These are phyloP conservation scores for Hammondia hammondi DNA, from an alignment of 169 alveolate species.

Conservation along the genomic window DNA sequence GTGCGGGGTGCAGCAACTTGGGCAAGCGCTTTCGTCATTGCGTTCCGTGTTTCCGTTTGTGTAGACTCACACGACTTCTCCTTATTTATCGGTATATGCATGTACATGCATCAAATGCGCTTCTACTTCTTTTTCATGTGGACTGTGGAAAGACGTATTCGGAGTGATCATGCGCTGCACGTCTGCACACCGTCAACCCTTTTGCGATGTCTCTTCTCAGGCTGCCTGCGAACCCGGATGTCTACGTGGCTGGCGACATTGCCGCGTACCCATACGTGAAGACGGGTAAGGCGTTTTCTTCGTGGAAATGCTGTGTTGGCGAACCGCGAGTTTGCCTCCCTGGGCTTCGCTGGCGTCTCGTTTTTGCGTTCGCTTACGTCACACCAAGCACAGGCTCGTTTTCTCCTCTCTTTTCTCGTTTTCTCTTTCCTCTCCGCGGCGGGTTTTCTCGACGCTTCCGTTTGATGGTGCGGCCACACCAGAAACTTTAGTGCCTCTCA, in stretches of 20 bases:
- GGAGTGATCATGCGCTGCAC: neutral
- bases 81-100: neutral
- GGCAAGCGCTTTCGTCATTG: too few species aligned
- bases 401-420: neutral
- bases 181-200: neutral
- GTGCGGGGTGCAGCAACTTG: too few species aligned
- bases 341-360: too few species aligned
- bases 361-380: neutral
- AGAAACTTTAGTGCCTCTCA: too few species aligned
- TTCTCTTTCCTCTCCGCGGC: neutral
- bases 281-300: slow-evolving; percentile 37
- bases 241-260: slow-evolving; percentile 71
- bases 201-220: neutral
- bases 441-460: too few species aligned
- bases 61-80: too few species aligned
- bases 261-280: slow-evolving; percentile 69
- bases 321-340: too few species aligned
- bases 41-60: too few species aligned
- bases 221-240: neutral
- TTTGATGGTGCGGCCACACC: too few species aligned
- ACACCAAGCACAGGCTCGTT: neutral
- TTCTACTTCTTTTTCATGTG: neutral
- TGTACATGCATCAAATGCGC: neutral
- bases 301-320: too few species aligned
- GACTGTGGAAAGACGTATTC: neutral